Percentiles rank a stretch among this genome's conserved stretches.
Conservation (phyloP, 345 rosid genomes). For the Erysimum cheiranthoides region DNA sequence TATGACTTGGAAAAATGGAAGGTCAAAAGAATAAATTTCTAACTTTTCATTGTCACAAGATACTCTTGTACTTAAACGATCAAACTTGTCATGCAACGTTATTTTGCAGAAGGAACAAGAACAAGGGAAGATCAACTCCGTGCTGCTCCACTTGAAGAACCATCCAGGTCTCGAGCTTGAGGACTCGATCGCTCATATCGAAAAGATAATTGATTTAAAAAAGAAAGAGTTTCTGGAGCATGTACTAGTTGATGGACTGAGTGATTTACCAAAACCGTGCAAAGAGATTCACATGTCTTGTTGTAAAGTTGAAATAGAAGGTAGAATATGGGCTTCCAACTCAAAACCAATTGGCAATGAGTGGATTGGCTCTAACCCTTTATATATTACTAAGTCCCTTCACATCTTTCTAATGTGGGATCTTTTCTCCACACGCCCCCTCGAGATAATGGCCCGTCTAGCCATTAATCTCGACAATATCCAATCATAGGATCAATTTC, state of each 20-base stretch:
- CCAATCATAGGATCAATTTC: no score
- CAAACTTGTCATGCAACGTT: slow-evolving; percentile 3
- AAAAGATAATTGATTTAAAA: slow-evolving; percentile 42
- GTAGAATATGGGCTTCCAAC: no score
- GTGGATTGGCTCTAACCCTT: no score
- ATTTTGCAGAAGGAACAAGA: slow-evolving; percentile 53
- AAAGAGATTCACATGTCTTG: slow-evolving; percentile 55
- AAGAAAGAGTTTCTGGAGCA: slow-evolving; percentile 52
- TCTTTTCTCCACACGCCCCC: no score
- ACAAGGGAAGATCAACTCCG: slow-evolving; percentile 59
- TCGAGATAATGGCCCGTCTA: no score
- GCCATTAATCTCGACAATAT: no score
- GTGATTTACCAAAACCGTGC: slow-evolving; percentile 48
- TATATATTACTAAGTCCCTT: no score
- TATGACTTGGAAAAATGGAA: neutral
- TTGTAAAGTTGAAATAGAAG: no score
- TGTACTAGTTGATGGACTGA: slow-evolving; percentile 47
- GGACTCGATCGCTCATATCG: slow-evolving; percentile 49
- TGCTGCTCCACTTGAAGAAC: slow-evolving; percentile 49
- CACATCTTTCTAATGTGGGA: no score
- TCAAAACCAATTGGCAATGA: no score
- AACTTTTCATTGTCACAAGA: neutral
- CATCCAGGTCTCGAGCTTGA: slow-evolving; percentile 42
- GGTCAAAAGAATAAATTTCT: neutral
- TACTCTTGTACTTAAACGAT: neutral